Conservation (phyloP, 176 grass and related monocot genomes). For the Thalia dealbata region DNA sequence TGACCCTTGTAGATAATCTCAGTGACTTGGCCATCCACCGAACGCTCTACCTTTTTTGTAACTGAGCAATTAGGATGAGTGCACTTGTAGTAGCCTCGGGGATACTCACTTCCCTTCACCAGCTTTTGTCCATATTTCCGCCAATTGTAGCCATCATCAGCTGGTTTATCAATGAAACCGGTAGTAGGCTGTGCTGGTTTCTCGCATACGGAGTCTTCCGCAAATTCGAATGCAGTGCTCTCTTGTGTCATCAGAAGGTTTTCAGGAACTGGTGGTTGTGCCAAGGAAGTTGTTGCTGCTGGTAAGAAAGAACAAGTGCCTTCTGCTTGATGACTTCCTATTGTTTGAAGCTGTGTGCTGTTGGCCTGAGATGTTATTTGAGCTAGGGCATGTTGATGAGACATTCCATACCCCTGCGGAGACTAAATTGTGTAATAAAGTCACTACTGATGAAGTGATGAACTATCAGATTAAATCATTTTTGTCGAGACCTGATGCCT, state of each 20-base stretch:
- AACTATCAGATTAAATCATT: too few species aligned
- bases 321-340: too few species aligned
- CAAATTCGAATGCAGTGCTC: conserved; percentile 31
- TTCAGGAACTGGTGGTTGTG: conserved; percentile 28
- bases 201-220: conserved; percentile 7
- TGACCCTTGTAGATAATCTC: conserved; percentile 96
- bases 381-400: conserved; percentile 45
- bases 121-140: conserved; percentile 97
- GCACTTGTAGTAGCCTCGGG: conserved; percentile 80
- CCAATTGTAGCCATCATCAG: too few species aligned
- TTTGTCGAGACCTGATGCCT: too few species aligned
- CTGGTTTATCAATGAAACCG: conserved; percentile 60
- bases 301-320: conserved; percentile 41
- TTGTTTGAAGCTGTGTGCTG: too few species aligned
- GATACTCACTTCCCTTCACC: conserved; percentile 83
- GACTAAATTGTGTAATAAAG: conserved; percentile 19
- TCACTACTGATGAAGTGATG: too few species aligned
- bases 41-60: conserved; percentile 82
- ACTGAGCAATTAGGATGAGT: conserved; percentile 70
- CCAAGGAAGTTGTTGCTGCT: conserved; percentile 34
- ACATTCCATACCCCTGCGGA: conserved; percentile 62
- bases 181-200: conserved; percentile 45
- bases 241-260: conserved; percentile 29
- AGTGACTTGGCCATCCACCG: too few species aligned
- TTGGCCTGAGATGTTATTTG: conserved; percentile 69